Evolutionary conservation across 2,329 filamentous ascomycete species (phyloP), one percentile per base, ranked within the genome.

Genomic region (Graphilbum sp.): DNA sequence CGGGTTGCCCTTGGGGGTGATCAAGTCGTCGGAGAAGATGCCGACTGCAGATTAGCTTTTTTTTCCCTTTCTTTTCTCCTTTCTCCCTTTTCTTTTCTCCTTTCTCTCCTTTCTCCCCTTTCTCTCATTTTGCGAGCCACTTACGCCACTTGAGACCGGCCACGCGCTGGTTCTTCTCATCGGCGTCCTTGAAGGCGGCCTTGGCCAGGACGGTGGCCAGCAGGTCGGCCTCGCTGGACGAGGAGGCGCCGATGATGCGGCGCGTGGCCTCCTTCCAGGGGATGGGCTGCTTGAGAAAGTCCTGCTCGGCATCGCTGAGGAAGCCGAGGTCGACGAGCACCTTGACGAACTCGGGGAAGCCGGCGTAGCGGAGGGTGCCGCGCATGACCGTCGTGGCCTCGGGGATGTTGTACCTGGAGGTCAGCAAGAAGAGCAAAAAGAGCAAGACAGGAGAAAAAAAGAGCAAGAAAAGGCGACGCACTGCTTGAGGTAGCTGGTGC

Each of bases 291-390:
- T 77, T 77, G 51, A 87, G 69, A 61, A 66, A 71, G 49, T 72
- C 67, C 43, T 72, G 62, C 46, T 71, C 62, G 32, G 75, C 71
- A 42, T 93, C 84, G 39, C 67, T 72, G 35, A 96, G 71, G 72
- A 95, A 94, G 47, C 85, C 86, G 43, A 87, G 81, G 55, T 95
- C 81, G 43, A 93, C 85, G 11, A 96, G 75, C 20, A 78, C 73
- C 55, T 79, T 80, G 63, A 95, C 73, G 60, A 95, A 88, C 57
- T 92, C 74, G 3, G 87, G 86, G 72, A 94, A 94, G 33, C 88
- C 86, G 47, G 74, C 68, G 66, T 90, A 96, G 47, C 88, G 69
- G 27, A 95, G 71, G 23, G 86, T 92, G 45, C 82, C 53, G 33
- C 85, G 72, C 55, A 94, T 67, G 51, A 95, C 74, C 37, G 83